Base-by-base conservation (phyloP, 345 rosid genomes). In the Kernera saxatilis region DNA sequence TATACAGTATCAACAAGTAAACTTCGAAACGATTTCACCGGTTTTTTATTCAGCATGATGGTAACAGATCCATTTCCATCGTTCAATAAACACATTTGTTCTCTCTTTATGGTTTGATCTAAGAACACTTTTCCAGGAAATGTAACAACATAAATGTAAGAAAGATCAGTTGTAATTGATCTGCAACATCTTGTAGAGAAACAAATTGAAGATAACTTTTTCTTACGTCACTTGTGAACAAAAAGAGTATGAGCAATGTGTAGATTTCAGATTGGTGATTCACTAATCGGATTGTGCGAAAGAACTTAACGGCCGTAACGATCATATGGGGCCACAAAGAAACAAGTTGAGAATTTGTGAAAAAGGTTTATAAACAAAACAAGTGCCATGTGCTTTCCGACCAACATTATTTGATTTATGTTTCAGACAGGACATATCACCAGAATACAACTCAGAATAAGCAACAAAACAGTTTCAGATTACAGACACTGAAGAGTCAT, bases 1-100 rank as follows among this genome's bases (percentile, higher is more conserved):
- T 92, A 80, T 84, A 89, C 65, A 82, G 85, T 74, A 59, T 64
- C 64, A 75, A 75, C 37, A 53, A 53, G 54, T 71, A 75, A 64
- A 19, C 30, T 35, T 41, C 13, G 8, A 56, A 6, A 2, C 7
- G 22, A 21, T 51, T 25, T 15, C 7, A 22, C 19, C 7, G 11
- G 44, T 35, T 15, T 15, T 50, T n/a, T 6, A 23, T 64, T 27
- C 51, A 26, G 13, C 48, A 36, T 69, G 65, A 45, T 69, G 43
- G 30, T 4, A 44, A 43, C 21, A 50, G 4, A 54, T 5, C 13
- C 36, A 51, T 60, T 17, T 51, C 18, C 18, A 36, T 43, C 15
- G 1, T 53, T 68, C 29, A 69, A 61, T 61, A 75, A 75, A 49
- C 62, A 52, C 41, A 35, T 41, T 37, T 36, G 22, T 41, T 29